Evolutionary conservation across 1,284 basidiomycete genomes (phyloP).

Genomic region (Trametes pubescens): DNA sequence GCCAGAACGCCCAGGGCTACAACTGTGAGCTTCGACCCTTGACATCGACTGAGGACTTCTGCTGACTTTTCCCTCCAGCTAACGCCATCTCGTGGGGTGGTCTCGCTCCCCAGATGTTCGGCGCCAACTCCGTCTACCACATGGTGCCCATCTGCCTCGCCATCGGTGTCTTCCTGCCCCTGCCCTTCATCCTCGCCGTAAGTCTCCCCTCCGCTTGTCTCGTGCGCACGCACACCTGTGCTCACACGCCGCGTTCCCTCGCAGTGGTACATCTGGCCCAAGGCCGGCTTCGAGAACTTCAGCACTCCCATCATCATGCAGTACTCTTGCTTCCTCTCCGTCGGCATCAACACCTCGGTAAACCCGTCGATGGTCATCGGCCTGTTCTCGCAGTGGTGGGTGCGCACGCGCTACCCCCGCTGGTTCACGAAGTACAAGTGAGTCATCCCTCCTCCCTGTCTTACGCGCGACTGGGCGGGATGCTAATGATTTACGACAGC

Average conservation of each 20-base stretch:
- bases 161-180: slow-evolving; percentile 58
- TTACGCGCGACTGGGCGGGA: neutral
- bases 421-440: slow-evolving; percentile 72
- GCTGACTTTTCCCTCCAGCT: slow-evolving; percentile 44
- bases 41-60: neutral
- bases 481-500: slow-evolving; percentile 28
- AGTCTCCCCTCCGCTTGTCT: slow-evolving; percentile 6
- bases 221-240: neutral
- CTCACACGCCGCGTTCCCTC: neutral
- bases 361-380: slow-evolving; percentile 56
- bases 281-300: slow-evolving; percentile 53
- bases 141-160: slow-evolving; percentile 62
- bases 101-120: slow-evolving; percentile 60
- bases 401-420: slow-evolving; percentile 51
- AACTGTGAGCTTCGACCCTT: slow-evolving; percentile 42
- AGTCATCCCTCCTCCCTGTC: slow-evolving; percentile 34
- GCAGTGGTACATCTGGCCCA: slow-evolving; percentile 58
- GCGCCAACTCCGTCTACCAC: slow-evolving; percentile 54
- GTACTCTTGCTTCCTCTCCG: slow-evolving; percentile 54
- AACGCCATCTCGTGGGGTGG: slow-evolving; percentile 69
- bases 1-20: slow-evolving; percentile 59
- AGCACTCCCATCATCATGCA: slow-evolving; percentile 54
- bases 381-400: slow-evolving; percentile 63
- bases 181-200: slow-evolving; percentile 56
- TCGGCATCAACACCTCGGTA: slow-evolving; percentile 58